phyloP scores from a whole-genome alignment of 495 filamentous ascomycete genomes.

The Penicillium coprophilum region DNA sequence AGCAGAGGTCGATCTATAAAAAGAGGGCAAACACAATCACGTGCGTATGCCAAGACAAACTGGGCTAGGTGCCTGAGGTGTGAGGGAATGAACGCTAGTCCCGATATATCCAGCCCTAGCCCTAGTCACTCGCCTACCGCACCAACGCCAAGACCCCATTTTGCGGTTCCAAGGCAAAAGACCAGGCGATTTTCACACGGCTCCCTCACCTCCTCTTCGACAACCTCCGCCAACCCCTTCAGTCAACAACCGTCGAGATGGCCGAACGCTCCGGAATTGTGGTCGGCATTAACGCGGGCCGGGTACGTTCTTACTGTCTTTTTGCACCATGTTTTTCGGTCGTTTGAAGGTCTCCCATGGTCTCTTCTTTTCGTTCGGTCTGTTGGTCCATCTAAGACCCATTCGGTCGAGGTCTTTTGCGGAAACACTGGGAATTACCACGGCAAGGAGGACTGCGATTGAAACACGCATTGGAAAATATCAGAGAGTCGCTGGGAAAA shows the following conservation, averaged over 20 bases:
- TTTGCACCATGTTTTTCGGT: constrained; percentile 11
- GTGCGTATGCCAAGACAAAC: neutral
- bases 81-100: constrained; percentile 10
- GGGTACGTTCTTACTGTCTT: constrained; percentile 60
- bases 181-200: constrained; percentile 41
- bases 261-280: constrained; percentile 72
- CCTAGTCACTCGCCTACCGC: constrained; percentile 35
- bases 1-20: neutral
- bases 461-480: constrained; percentile 5
- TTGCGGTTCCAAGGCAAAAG: constrained; percentile 33
- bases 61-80: constrained; percentile 4
- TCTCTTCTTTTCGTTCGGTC: constrained; percentile 25
- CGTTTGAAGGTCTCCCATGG: constrained; percentile 9
- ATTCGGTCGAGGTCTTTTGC: constrained; percentile 19
- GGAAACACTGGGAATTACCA: constrained; percentile 9
- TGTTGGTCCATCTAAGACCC: constrained; percentile 15
- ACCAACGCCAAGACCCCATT: constrained; percentile 37
- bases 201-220: constrained; percentile 38
- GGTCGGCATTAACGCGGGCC: constrained; percentile 83
- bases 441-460: neutral
- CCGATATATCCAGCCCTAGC: constrained; percentile 31
- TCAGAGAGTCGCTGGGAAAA: constrained; percentile 1
- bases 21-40: neutral
- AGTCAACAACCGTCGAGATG: constrained; percentile 53
- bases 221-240: constrained; percentile 48